Percentiles rank a stretch among this genome's conserved stretches.
These are phyloP conservation scores for Candida freyschussii DNA, from an alignment of 1,139 yeast genomes.

Conservation along the genomic window DNA sequence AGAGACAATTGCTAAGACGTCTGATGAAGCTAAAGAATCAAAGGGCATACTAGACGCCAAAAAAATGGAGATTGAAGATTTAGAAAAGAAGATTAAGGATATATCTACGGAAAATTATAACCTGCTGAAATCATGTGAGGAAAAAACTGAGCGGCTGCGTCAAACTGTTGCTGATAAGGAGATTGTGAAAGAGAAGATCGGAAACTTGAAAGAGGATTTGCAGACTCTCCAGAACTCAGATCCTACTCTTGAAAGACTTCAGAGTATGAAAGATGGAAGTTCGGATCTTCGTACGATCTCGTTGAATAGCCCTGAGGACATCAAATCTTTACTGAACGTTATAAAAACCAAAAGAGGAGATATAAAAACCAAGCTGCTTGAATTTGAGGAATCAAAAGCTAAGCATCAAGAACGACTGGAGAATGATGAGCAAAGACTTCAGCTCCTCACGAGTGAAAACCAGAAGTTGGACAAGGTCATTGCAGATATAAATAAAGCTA, in stretches of 20 bases:
- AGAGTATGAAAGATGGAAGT: too few relatives aligned
- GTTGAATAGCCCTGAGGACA: conserved; percentile 6
- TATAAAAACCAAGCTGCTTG: not conserved
- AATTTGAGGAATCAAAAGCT: conserved; percentile 4
- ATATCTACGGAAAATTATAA: conserved; percentile 2
- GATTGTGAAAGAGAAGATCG: conserved; percentile 1
- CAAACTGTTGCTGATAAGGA: conserved; percentile 1
- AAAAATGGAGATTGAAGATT: conserved; percentile 9
- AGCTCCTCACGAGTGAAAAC: conserved; percentile 4
- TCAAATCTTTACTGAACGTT: conserved; percentile 8
- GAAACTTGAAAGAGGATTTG: not conserved
- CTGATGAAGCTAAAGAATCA: conserved; percentile 27
- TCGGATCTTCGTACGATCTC: too few relatives aligned
- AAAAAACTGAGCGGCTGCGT: conserved; percentile 1
- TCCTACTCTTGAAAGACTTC: conserved; percentile 4
- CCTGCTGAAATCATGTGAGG: conserved; percentile 2
- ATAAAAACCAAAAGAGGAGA: conserved; percentile 5
- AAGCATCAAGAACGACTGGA: conserved; percentile 3
- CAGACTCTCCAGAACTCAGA: conserved; percentile 2
- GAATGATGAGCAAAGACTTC: conserved; percentile 5
- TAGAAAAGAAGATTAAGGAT: conserved; percentile 3
- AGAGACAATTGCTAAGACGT: conserved; percentile 28
- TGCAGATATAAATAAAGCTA: conserved; percentile 6
- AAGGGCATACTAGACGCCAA: conserved; percentile 15
- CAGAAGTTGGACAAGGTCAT: conserved; percentile 5